A percentile compares a stretch with the other conserved stretches of the same genome.
These are phyloP conservation scores for Hypericum androsaemum DNA, from an alignment of 345 rosid genomes.

Conservation along the genomic window DNA sequence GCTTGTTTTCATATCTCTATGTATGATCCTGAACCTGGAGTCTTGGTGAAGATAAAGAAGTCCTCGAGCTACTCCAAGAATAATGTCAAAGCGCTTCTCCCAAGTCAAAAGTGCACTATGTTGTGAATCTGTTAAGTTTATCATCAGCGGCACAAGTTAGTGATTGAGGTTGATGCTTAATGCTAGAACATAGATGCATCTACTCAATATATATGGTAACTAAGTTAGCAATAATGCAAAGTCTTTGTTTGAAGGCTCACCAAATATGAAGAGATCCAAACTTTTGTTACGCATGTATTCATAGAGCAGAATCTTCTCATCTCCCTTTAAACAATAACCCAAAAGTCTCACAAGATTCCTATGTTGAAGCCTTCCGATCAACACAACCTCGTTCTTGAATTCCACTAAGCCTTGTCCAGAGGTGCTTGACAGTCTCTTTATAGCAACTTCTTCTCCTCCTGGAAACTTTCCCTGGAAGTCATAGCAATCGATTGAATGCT, in stretches of 20 bases:
- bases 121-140: background rate
- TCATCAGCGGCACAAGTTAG: background rate
- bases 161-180: background rate
- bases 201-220: background rate
- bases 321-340: too few relatives aligned
- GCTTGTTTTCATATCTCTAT: too few relatives aligned
- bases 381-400: too few relatives aligned
- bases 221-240: background rate
- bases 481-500: background rate
- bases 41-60: too few relatives aligned
- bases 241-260: background rate
- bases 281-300: too few relatives aligned
- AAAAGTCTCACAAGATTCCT: too few relatives aligned
- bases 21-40: too few relatives aligned
- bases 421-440: background rate
- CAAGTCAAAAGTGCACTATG: too few relatives aligned
- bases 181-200: background rate
- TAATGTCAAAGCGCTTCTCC: too few relatives aligned
- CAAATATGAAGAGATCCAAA: background rate
- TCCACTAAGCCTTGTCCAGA: slow-evolving; percentile 1
- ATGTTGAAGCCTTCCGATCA: too few relatives aligned
- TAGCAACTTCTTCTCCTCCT: background rate
- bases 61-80: too few relatives aligned
- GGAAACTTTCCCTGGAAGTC: background rate
- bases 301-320: too few relatives aligned